Base-by-base conservation (phyloP, 192 early-diverging fungal genomes). In the Mortierella alpina region DNA sequence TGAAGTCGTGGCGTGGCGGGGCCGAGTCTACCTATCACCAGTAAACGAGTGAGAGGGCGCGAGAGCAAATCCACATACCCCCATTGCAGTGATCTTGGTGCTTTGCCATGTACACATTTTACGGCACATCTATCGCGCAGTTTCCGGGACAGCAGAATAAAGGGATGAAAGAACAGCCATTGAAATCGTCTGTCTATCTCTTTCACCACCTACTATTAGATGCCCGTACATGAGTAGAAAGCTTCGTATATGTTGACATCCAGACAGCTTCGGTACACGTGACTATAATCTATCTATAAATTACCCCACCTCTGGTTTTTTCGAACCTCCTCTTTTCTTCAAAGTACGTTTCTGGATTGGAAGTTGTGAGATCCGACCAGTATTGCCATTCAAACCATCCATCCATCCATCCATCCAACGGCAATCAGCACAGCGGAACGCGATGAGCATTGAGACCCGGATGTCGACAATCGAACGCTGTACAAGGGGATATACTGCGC, bases 1-100 rank as follows among this genome's bases (percentile, higher is more conserved):
- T 80, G 18, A 70, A 70, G 65, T 80, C 77, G 52, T 80, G 77
- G 77, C 77, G 77, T 66, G 66, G 77, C 18, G 70, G 70, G 68
- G 77, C 77, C 70, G 77, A 80, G 70, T 72, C 77, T 20, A 80
- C 77, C n/a, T 80, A 80, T 44, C 77, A 80, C 70, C 77, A 80
- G 60, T 80, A 80, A 79, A 58, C 15, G 12, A 51, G 48, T 55
- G 20, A 31, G 31, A 31, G 31, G 3, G 31, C 31, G 31, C 31
- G 31, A 31, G 31, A 31, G 31, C 31, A 31, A 2, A 31, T 31
- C 31, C 31, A 31, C 31, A 31, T 31, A 31, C 31, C 31, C 31
- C 31, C 31, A 3, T 31, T 31, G 31, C 31, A 3, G 31, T 31
- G 31, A 31, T 2, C 31, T 31, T 31, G 31, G 3, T 31, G 31